Evolutionary conservation across 176 grass and related monocot species (phyloP), one percentile per base, ranked within the genome.

Genomic region (Miscanthus lutarioriparius): DNA sequence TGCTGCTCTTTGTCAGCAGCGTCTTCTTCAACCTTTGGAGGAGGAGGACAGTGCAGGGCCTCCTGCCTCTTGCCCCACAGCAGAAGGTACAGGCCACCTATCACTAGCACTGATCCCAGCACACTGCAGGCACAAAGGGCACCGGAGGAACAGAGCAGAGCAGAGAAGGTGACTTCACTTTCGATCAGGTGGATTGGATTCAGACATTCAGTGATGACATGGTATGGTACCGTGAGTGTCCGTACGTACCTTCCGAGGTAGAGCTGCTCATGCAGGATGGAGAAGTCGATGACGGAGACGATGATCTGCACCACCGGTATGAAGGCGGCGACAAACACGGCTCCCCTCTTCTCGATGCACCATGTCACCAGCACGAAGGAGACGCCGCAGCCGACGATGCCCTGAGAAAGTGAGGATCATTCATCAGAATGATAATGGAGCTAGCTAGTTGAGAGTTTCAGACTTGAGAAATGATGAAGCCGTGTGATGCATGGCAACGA

Each of bases 301-400:
- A 99, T 90, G 80, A 99, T 96, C 84, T 99, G 96, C 69, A 94
- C 89, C 7, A 96, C 75, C 9, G 96, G 96, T 74, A 94, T 88
- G 92, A 99, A 99, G 83, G 96, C 96, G 4, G 96, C 83, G 1
- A 92, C 87, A 85, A 99, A 99, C 48, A 99, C 89, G 0, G 96
- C 75, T 0, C 96, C 96, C 30, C 87, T 63, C 88, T 99, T 96
- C 41, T 91, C 88, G 38, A 99, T 92, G 82, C 96, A 99, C 96
- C 96, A 99, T 61, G 96, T 94, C 62, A 99, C 86, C 4, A 78
- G 49, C 59, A 99, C 75, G 76, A 96, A 94, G 5, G 93, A 92
- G 19, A 94, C 32, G 51, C 93, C 96, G 25, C 93, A 99, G n/a
- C 91, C 93, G 8, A 96, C 70, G 19, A 96, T 66, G 2, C 96